A percentile compares a stretch with the other conserved stretches of the same genome.
phyloP scores from a whole-genome alignment of 2,329 filamentous ascomycete genomes.

The Grosmannia huntii region DNA sequence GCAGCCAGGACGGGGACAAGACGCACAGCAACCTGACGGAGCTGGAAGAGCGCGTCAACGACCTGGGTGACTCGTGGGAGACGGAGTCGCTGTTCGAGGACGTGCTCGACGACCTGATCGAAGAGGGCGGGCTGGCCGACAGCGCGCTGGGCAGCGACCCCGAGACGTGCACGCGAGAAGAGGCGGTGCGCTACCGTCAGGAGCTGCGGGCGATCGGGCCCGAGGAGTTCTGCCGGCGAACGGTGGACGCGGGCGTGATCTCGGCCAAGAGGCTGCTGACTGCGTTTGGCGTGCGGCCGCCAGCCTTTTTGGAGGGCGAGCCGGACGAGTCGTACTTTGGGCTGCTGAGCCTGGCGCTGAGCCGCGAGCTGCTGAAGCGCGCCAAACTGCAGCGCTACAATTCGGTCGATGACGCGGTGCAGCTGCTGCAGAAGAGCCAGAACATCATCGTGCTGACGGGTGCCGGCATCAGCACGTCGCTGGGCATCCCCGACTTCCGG shows the following conservation, averaged over 20 bases:
- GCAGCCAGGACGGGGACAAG: neutral
- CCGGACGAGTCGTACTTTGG: conserved; percentile 65
- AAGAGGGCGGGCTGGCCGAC: conserved; percentile 30
- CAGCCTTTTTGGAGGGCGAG: conserved; percentile 57
- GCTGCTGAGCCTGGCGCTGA: conserved; percentile 64
- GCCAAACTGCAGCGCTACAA: conserved; percentile 72
- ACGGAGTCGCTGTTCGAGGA: conserved; percentile 53
- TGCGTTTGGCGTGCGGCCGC: conserved; percentile 68
- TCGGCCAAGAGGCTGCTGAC: conserved; percentile 74
- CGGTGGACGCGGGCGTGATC: conserved; percentile 54
- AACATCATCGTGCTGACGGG: conserved; percentile 93
- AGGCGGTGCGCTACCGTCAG: conserved; percentile 55
- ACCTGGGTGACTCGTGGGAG: conserved; percentile 46
- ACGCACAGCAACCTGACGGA: conserved; percentile 19
- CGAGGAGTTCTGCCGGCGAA: conserved; percentile 60
- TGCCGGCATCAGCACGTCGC: conserved; percentile 89
- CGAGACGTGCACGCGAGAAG: conserved; percentile 51
- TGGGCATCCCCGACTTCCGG: conserved; percentile 94
- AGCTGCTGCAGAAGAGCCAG: conserved; percentile 55
- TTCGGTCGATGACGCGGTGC: conserved; percentile 74
- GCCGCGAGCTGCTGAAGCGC: conserved; percentile 68
- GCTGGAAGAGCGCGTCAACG: conserved; percentile 38
- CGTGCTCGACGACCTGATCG: conserved; percentile 42
- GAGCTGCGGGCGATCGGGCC: conserved; percentile 67
- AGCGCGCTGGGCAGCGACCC: conserved; percentile 26